These are phyloP conservation scores for Bacterosira constricta DNA, from an alignment of 108 stramenopile species.

Conservation along the genomic window DNA sequence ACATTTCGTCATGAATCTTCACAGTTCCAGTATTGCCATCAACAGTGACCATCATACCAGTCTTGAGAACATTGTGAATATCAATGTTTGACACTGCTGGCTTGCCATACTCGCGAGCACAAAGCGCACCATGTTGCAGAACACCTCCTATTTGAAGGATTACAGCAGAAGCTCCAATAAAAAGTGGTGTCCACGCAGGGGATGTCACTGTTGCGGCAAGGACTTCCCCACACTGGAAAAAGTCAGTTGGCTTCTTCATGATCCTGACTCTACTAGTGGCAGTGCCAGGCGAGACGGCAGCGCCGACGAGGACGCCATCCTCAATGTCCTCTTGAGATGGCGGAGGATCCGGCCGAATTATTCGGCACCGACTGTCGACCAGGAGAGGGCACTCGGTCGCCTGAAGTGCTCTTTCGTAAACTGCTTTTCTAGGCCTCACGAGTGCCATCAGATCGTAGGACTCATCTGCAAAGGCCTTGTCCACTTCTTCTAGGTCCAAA, in stretches of 20 bases:
- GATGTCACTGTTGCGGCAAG: constrained; percentile 22
- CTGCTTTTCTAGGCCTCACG: constrained; percentile 10
- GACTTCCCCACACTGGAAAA: constrained; percentile 28
- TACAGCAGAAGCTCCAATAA: constrained; percentile 22
- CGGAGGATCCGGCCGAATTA: constrained; percentile 23
- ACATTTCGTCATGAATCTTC: constrained; percentile 9
- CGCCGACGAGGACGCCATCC: constrained; percentile 6
- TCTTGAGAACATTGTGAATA: constrained; percentile 7
- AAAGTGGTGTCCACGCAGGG: constrained; percentile 33
- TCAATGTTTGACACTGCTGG: constrained; percentile 36
- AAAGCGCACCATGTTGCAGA: constrained; percentile 39
- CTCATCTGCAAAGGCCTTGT: constrained; percentile 5
- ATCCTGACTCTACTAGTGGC: constrained; percentile 27
- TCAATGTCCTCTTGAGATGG: not conserved
- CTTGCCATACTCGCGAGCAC: constrained; percentile 25
- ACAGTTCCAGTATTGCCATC: constrained; percentile 33
- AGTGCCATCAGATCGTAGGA: constrained; percentile 14
- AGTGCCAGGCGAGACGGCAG: constrained; percentile 23
- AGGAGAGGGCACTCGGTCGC: constrained; percentile 35
- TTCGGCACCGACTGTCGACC: constrained; percentile 32
- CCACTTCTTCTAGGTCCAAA: constrained; percentile 24
- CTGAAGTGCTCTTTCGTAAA: constrained; percentile 15
- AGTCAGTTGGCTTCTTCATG: constrained; percentile 9
- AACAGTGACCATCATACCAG: constrained; percentile 29
- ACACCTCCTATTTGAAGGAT: constrained; percentile 32